Base-by-base conservation (phyloP, 495 filamentous ascomycete genomes). In the Lophiotrema nucula region DNA sequence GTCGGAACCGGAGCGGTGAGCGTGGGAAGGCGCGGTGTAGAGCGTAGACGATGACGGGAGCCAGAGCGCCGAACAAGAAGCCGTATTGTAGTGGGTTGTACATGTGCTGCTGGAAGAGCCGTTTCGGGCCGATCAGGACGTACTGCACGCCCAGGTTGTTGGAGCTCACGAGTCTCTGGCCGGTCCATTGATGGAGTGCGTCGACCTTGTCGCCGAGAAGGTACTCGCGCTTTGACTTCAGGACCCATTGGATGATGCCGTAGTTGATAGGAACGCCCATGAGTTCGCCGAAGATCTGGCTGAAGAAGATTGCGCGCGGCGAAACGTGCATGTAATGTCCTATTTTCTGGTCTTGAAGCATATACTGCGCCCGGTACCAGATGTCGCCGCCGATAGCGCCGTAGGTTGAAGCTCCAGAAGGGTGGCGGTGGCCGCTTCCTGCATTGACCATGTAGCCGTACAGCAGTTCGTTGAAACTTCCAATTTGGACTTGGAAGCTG, bases 301-400 rank as follows among this genome's bases (percentile, higher is more conserved):
- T 81, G 37, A 72, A 70, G n/a, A 84, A 38, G 77, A 63, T 58
- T 6, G 60, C 59, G n/a, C 64, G 64, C 8, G 64, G 64, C 3
- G 81, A 80, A 4, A 79, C 77, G 56, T 83, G 79, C 61, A 78
- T 79, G 64, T 83, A 84, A 58, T 81, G 80, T 25, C 72, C 70
- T 73, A 83, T 83, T 53, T 83, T 71, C 61, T 80, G 81, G 21
- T 58, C 64, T 37, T 78, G 74, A 0, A 76, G 62, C 72, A 78
- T 76, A 41, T 73, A 73, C 60, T 80, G 79, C 0, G 78, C 78
- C 10, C 78, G 72, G 43, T 82, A 81, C 61, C 61, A 65, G 26
- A 65, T 60, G 37, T 65, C 61, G 15, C 77, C 77, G 47, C 75
- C 80, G 27, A 82, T 80, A 15, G 74, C 65, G 12, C 80, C 77